Conservation (phyloP, 2,329 filamentous ascomycete genomes). For the Epichloe aotearoae region DNA sequence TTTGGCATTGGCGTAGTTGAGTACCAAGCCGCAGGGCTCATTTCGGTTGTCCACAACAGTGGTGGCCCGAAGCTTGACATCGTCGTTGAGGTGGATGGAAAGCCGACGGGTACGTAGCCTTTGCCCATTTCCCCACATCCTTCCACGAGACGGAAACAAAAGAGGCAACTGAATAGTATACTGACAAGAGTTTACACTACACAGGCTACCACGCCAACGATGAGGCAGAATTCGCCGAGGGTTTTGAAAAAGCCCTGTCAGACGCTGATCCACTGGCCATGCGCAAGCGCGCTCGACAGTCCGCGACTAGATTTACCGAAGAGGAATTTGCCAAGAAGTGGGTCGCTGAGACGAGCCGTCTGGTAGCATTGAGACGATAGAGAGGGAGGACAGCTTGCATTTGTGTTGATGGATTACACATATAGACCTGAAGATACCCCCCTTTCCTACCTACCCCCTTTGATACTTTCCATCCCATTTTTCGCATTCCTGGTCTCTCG, state of each 20-base stretch:
- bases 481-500: neutral
- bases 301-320: constrained; percentile 76
- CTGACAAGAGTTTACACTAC: neutral
- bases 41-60: constrained; percentile 84
- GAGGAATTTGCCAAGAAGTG: constrained; percentile 72
- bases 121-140: no score
- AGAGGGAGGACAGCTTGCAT: constrained; percentile 7
- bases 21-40: constrained; percentile 89
- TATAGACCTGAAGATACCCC: constrained; percentile 27
- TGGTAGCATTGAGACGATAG: constrained; percentile 39
- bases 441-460: constrained; percentile 10
- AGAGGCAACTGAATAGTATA: neutral
- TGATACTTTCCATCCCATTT: neutral
- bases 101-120: constrained; percentile 52
- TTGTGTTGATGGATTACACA: constrained; percentile 1
- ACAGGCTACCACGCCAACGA: constrained; percentile 76
- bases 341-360: constrained; percentile 58
- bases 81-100: constrained; percentile 65
- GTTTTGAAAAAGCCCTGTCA: constrained; percentile 63
- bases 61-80: constrained; percentile 92
- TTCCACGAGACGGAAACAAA: neutral
- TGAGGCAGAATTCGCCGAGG: constrained; percentile 63
- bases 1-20: constrained; percentile 98
- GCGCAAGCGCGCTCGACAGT: constrained; percentile 60
- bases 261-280: constrained; percentile 62